Evolutionary conservation across 257 asterid genomes (phyloP).

Genomic region (Thymus quinquecostatus): DNA sequence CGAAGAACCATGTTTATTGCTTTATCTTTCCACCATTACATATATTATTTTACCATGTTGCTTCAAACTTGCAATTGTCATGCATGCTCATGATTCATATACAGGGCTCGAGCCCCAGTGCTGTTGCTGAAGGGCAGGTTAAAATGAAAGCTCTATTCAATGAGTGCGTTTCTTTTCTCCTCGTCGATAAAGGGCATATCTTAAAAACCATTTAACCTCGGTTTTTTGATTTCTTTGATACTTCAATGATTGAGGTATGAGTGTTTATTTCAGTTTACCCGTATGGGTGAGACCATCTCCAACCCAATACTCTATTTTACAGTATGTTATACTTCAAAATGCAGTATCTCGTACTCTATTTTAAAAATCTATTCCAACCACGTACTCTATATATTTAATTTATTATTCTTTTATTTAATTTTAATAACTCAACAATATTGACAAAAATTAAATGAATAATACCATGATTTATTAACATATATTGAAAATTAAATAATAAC

Average conservation of each 20-base stretch:
- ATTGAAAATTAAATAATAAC: no score
- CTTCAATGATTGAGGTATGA: not conserved
- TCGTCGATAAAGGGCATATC: conserved; percentile 23
- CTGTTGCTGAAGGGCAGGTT: conserved; percentile 82
- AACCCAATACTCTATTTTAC: no score
- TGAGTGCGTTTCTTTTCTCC: conserved; percentile 59
- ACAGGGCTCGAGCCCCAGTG: conserved; percentile 78
- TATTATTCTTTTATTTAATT: no score
- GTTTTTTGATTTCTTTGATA: conserved; percentile 1
- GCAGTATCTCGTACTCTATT: no score
- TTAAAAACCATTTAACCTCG: not conserved
- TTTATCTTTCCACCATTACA: conserved; percentile 19
- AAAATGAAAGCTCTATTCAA: conserved; percentile 60
- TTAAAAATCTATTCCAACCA: no score
- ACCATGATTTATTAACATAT: no score
- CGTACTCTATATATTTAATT: no score
- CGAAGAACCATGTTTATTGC: conserved; percentile 17
- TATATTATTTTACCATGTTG: conserved; percentile 9
- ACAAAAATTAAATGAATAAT: no score
- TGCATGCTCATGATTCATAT: conserved; percentile 24
- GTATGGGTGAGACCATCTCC: not conserved
- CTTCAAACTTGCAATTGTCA: conserved; percentile 21
- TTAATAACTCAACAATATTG: no score
- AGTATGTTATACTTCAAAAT: no score
- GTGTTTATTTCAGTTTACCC: not conserved